Base-by-base conservation (phyloP, 2,329 filamentous ascomycete species). In the Paracoccidioides lutzii region DNA sequence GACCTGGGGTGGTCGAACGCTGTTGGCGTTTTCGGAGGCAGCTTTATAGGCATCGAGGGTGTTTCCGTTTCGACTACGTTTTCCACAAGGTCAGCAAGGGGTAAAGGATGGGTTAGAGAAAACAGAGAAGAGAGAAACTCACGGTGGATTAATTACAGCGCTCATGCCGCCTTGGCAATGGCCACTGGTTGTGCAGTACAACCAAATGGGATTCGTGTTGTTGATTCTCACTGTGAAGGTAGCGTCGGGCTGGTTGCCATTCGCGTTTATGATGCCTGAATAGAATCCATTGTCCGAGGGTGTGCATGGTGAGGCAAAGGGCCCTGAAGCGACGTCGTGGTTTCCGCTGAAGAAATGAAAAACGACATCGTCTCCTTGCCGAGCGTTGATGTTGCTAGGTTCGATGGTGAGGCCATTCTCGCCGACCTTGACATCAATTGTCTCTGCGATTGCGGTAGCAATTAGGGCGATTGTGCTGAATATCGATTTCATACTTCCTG, bases 91-190 rank as follows among this genome's bases (percentile, higher is more conserved):
- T 7, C 38, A 41, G 15, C 14, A 14, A 30, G 12, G 28, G 44
- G 30, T 3, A 52, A 14, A 38, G 28, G 14, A 22, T 48, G 33
- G 14, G 15, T 15, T 44, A 15, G n/a, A 49, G 14, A 42, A 41
- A 33, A 49, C 4, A 9, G n/a, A 38, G 14, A 53, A 33, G 15
- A 38, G 43, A 28, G 38, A 30, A 5, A 54, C 59, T 58, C 55
- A 69, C 69, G 75, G 72, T 55, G 74, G 73, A 57, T 80, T 80
- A 42, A 80, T 72, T 5, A 77, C 71, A 66, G 77, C 73, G 33
- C 76, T 71, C 69, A 79, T 78, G 6, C 77, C 77, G 7, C 62
- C 63, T 61, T 78, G 73, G 48, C 78, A 80, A 57, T 80, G 77
- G 3, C 71, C 72, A 0, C 67, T 71, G 2, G 73, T 73, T 0